These are phyloP conservation scores for Coniferiporia sulphurascens DNA, from an alignment of 1,284 basidiomycete species.

Conservation along the genomic window DNA sequence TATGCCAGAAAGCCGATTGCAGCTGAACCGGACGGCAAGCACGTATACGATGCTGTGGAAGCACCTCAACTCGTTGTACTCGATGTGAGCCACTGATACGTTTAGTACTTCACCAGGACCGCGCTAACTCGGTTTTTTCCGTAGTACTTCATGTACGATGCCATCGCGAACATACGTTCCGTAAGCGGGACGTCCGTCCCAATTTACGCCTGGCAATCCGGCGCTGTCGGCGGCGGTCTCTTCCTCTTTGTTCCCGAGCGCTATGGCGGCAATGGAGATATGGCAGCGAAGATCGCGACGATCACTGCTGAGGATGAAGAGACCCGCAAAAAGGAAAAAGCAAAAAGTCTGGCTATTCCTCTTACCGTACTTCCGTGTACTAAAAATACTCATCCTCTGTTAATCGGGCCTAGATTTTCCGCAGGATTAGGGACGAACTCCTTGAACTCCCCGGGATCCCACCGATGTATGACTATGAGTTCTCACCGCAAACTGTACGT, in stretches of 20 bases:
- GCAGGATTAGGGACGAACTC: neutral
- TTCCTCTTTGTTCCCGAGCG: slow-evolving; percentile 7
- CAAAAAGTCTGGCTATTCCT: neutral
- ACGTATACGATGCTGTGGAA: too few relatives aligned
- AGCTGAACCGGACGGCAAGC: too few relatives aligned
- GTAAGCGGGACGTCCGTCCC: slow-evolving; percentile 11
- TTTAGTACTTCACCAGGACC: neutral
- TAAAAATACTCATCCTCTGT: neutral
- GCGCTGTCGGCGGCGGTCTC: neutral
- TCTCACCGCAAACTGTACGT: slow-evolving; percentile 8
- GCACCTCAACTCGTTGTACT: neutral
- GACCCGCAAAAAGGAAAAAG: neutral
- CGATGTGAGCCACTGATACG: slow-evolving; percentile 1
- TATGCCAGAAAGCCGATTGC: too few relatives aligned
- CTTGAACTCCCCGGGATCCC: slow-evolving; percentile 8
- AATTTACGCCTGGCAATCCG: slow-evolving; percentile 13
- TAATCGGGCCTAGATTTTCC: neutral
- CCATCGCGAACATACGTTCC: neutral
- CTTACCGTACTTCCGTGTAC: too few relatives aligned
- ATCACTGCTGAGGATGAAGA: neutral
- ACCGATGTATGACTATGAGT: slow-evolving; percentile 16
- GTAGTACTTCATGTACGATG: slow-evolving; percentile 3
- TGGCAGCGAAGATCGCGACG: slow-evolving; percentile 10
- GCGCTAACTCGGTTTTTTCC: neutral
- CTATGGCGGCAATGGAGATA: slow-evolving; percentile 10